These are phyloP conservation scores for Gracilariopsis chorda DNA, from an alignment of 23 red algal species.

Conservation along the genomic window DNA sequence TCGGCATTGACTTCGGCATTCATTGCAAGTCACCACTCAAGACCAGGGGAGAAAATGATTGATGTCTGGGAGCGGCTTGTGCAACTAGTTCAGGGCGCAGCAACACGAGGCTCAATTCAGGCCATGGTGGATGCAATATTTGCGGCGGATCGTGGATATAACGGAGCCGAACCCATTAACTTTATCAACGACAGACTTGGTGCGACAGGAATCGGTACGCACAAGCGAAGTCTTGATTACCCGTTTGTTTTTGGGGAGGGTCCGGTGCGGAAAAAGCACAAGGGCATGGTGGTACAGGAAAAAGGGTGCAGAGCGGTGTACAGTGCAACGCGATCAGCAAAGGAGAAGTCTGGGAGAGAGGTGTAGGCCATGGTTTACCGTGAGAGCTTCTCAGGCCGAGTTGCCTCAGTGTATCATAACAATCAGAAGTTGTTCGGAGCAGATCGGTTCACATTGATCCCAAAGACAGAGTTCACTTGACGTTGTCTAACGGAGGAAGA, in stretches of 20 bases:
- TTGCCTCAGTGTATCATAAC: not conserved
- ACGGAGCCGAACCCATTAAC: not conserved
- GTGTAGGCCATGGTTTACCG: not conserved
- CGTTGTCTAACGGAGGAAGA: not conserved
- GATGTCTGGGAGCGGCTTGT: not conserved
- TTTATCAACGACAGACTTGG: not conserved
- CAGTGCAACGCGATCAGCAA: not conserved
- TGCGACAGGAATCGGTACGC: not conserved
- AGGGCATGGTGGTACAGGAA: not conserved
- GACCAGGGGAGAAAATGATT: not conserved
- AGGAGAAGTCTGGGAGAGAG: not conserved
- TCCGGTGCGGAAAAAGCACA: not conserved
- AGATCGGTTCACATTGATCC: not conserved
- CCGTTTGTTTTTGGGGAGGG: not conserved
- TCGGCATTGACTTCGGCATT: not conserved
- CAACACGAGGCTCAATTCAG: not conserved
- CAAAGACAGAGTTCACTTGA: not conserved
- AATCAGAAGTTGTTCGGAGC: not conserved
- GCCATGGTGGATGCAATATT: not conserved
- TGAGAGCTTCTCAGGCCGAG: not conserved
- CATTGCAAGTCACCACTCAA: not conserved
- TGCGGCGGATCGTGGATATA: not conserved
- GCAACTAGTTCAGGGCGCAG: not conserved
- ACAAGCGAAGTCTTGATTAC: not conserved
- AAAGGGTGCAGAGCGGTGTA: conserved; percentile 36